Evolutionary conservation across 2,329 filamentous ascomycete genomes (phyloP), one percentile per base, ranked within the genome.

Genomic region (Penicillium fuscoglaucum): DNA sequence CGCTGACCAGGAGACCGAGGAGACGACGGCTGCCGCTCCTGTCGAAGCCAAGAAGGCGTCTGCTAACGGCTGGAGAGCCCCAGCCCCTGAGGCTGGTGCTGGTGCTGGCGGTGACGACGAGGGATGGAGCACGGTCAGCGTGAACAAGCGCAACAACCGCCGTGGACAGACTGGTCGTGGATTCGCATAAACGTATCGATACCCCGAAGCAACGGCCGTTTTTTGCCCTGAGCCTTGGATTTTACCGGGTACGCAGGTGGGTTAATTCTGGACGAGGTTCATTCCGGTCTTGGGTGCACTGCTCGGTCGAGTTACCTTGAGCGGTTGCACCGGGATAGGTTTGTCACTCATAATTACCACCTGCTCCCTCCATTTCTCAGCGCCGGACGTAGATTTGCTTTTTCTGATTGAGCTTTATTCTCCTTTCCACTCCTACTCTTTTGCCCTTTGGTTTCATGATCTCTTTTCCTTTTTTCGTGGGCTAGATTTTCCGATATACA

Each of bases 1-100:
- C 55, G 73, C 79, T 55, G 82, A 83, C 41, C 80, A 84, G 62
- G 82, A 82, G 47, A 73, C 78, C 49, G 79, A 80, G 55, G 76
- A 81, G 51, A 76, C 79, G 39, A 71, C 76, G 35, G 77, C 79
- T 46, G 40, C 51, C 57, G 74, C 70, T 19, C 73, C 77, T 46
- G 77, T 80, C 46, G 80, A 83, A 62, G 77, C 79, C 73, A 79
- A 84, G 29, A 82, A 84, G 67, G 82, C 86, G 67, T 77, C 81
- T 43, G 76, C 72, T 29, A 65, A 78, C 62, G 72, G 80, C 65
- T 79, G 76, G 78, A 73, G 77, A 63, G 66, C 70, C 51, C 66
- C 69, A 35, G 63, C 72, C 47, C 65, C 72, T 19, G 66, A 66
- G 59, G 66, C 64, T 43, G 46, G 60, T 19, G 29, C 29, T 31